Base-by-base conservation (phyloP, 2,329 filamentous ascomycete species). In the Colletotrichum eleusines region DNA sequence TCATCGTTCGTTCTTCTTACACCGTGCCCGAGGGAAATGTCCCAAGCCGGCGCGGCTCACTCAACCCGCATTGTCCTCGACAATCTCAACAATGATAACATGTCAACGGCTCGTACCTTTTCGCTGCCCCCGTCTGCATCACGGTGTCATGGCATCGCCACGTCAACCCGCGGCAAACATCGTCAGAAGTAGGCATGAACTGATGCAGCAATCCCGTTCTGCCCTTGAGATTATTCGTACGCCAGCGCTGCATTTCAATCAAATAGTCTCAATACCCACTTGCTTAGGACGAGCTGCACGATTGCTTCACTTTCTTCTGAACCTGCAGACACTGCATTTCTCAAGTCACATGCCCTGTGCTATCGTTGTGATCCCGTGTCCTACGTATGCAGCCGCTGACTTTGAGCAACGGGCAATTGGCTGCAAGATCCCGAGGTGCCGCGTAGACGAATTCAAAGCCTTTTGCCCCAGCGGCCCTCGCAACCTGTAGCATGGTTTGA, bases 271-370 rank as follows among this genome's bases (percentile, higher is more conserved):
- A 20, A 6, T 42, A 1, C 14, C 18, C 14, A 26, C 51, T n/a
- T 35, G 20, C 28, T 5, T 57, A 18, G 33, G n/a, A n/a, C 14
- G 54, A 57, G 35, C n/a, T 26, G 54, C 35, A 23, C 33, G 35
- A 2, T 8, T 38, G n/a, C 54, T 40, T 40, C n/a, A 57, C 54
- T 18, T 26, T 46, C 6, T 14, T 26, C 16, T 23, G 35, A 35
- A 57, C 35, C 54, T 57, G 54, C 35, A 40, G 54, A 20, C 35
- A 40, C 54, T 33, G 40, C 57, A 44, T 59, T 33, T 28, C 57
- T 44, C 40, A n/a, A 35, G 58, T 61, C 58, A 61, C 58, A 33
- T 23, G 58, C 31, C 58, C 26, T 48, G 28, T n/a, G 28, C 33
- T 16, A 48, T 16, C 20, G 42, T 35, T 44, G 18, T 31, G 58